Percentiles rank a stretch among this genome's conserved stretches.
phyloP scores from a whole-genome alignment of 2,329 filamentous ascomycete genomes.

The Arthrobotrys sinensis region DNA sequence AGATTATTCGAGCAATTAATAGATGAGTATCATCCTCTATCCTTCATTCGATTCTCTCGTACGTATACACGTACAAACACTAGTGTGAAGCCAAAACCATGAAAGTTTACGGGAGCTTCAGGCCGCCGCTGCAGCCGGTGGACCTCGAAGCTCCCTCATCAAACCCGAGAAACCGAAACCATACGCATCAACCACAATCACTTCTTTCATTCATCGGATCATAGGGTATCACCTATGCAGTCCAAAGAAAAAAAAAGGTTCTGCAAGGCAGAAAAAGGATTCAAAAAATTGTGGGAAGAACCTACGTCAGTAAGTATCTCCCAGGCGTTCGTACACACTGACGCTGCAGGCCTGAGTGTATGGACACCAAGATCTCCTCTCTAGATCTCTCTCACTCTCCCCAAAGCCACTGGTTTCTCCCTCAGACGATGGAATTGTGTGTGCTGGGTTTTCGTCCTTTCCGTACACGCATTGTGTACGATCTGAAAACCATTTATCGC shows the following conservation, averaged over 20 bases:
- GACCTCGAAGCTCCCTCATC: no score
- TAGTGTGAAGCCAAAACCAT: no score
- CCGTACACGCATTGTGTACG: neutral
- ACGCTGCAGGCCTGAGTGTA: slow-evolving; percentile 8
- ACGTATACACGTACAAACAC: no score
- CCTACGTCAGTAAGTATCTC: neutral
- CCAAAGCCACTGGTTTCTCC: neutral
- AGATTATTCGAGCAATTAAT: no score
- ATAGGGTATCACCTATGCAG: slow-evolving; percentile 1
- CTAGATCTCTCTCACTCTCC: neutral
- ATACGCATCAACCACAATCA: no score
- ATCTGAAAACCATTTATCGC: neutral
- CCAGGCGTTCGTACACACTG: neutral
- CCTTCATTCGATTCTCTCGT: no score
- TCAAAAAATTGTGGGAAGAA: slow-evolving; percentile 1
- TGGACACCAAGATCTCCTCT: neutral
- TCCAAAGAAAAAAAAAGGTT: slow-evolving; percentile 2
- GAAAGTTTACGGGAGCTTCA: no score
- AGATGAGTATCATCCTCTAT: no score
- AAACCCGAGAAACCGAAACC: no score
- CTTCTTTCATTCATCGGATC: neutral
- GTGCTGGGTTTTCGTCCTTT: neutral
- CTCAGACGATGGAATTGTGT: neutral
- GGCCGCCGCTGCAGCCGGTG: no score
- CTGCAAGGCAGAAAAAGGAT: slow-evolving; percentile 6